Conservation (phyloP, 2,329 filamentous ascomycete genomes). For the Colletotrichum cereale region DNA sequence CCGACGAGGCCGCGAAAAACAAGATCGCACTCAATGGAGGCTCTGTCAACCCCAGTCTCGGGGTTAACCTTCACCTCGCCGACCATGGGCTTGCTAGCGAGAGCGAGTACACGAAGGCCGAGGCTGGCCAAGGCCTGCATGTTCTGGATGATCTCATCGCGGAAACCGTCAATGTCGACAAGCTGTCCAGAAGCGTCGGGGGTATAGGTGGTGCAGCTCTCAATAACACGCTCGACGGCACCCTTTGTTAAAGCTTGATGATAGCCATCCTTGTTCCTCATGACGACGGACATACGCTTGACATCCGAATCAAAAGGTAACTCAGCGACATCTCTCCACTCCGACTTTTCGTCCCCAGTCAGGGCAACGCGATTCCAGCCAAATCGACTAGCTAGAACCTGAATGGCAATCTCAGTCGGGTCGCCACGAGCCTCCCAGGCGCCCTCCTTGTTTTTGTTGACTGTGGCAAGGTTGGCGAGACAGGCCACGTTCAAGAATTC, state of each 20-base stretch:
- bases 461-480: constrained; percentile 69
- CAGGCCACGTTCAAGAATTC: constrained; percentile 68
- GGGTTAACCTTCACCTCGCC: constrained; percentile 47
- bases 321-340: constrained; percentile 68
- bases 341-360: constrained; percentile 51
- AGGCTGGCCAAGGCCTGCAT: constrained; percentile 73
- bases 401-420: constrained; percentile 75
- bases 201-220: constrained; percentile 63
- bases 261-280: constrained; percentile 32
- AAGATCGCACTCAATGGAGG: constrained; percentile 26
- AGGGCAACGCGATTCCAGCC: constrained; percentile 64
- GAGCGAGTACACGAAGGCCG: constrained; percentile 75
- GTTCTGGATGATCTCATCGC: constrained; percentile 68
- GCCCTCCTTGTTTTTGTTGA: constrained; percentile 58
- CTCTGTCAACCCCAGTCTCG: constrained; percentile 8
- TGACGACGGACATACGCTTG: constrained; percentile 40
- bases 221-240: constrained; percentile 76
- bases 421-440: constrained; percentile 70
- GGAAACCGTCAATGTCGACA: constrained; percentile 61
- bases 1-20: constrained; percentile 38
- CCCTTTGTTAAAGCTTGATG: constrained; percentile 67
- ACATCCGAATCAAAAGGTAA: constrained; percentile 40
- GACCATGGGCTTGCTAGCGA: constrained; percentile 64
- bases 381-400: constrained; percentile 75
- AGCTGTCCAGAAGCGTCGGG: constrained; percentile 48